Evolutionary conservation across 495 filamentous ascomycete species (phyloP).

Genomic region (Aspergillus bridgeri): DNA sequence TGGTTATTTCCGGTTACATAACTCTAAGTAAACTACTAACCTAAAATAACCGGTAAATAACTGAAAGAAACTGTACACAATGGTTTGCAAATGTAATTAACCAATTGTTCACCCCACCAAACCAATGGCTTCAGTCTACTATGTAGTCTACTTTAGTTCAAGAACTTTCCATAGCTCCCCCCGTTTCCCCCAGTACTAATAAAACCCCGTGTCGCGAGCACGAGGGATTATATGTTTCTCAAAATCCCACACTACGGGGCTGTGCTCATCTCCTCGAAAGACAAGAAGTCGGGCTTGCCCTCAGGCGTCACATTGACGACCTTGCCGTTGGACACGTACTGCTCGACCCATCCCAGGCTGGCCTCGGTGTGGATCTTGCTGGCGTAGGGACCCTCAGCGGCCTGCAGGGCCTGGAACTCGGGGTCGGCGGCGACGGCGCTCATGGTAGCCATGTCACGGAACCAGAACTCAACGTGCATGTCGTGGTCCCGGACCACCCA

Average conservation of each 20-base stretch:
- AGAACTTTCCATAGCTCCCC: too few relatives aligned
- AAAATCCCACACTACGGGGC: background rate
- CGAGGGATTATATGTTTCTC: too few relatives aligned
- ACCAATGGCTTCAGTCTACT: too few relatives aligned
- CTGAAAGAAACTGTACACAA: too few relatives aligned
- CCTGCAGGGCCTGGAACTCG: slow-evolving; percentile 4
- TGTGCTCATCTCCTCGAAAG: slow-evolving; percentile 1
- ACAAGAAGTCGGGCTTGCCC: background rate
- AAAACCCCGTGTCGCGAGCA: too few relatives aligned
- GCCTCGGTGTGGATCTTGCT: background rate
- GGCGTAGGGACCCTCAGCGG: background rate
- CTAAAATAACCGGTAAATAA: too few relatives aligned
- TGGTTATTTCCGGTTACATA: too few relatives aligned
- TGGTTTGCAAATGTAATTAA: too few relatives aligned
- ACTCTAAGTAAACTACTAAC: too few relatives aligned
- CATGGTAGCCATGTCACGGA: slow-evolving; percentile 8
- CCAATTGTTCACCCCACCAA: too few relatives aligned
- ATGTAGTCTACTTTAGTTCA: too few relatives aligned
- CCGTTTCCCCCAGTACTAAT: too few relatives aligned
- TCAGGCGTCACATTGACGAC: background rate
- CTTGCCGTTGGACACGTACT: slow-evolving; percentile 4
- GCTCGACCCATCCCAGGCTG: slow-evolving; percentile 7
- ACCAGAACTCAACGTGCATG: slow-evolving; percentile 7
- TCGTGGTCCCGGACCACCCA: slow-evolving; percentile 6
- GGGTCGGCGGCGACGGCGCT: background rate